These are phyloP conservation scores for Pseudoperonospora humuli DNA, from an alignment of 352 stramenopile genomes.

Conservation along the genomic window DNA sequence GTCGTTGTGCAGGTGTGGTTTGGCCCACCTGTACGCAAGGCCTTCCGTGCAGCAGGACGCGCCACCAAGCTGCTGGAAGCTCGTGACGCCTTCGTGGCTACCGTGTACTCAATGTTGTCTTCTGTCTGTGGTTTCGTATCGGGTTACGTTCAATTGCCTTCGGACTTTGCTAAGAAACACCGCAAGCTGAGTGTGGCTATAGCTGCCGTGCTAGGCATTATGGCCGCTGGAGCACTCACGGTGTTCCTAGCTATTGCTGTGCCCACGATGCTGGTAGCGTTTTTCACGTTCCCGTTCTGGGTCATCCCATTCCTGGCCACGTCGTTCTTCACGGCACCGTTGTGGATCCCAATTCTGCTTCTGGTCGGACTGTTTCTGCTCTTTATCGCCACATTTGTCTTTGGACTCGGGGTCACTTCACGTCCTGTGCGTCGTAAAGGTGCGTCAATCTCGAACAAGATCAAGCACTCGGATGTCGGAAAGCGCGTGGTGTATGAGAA, in stretches of 20 bases:
- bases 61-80: constrained; percentile 66
- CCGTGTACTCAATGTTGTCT: constrained; percentile 35
- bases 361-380: constrained; percentile 55
- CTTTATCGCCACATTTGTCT: constrained; percentile 60
- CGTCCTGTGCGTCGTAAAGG: constrained; percentile 71
- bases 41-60: constrained; percentile 65
- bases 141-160: constrained; percentile 45
- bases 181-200: constrained; percentile 58
- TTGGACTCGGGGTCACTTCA: constrained; percentile 70
- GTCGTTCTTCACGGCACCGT: constrained; percentile 69
- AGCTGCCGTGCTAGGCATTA: constrained; percentile 46
- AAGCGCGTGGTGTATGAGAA: constrained; percentile 84
- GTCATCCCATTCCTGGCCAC: constrained; percentile 72
- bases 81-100: constrained; percentile 54
- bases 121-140: constrained; percentile 21
- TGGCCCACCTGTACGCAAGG: constrained; percentile 65
- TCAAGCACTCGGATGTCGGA: constrained; percentile 77
- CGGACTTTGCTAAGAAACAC: constrained; percentile 68
- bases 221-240: constrained; percentile 35
- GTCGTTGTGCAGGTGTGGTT: constrained; percentile 65
- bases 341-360: constrained; percentile 68
- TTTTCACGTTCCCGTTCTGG: constrained; percentile 81
- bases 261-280: constrained; percentile 53
- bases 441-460: constrained; percentile 54
- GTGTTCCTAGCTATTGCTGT: constrained; percentile 66